Base-by-base conservation (phyloP, 2,329 filamentous ascomycete genomes). In the Parastagonospora nodorum region DNA sequence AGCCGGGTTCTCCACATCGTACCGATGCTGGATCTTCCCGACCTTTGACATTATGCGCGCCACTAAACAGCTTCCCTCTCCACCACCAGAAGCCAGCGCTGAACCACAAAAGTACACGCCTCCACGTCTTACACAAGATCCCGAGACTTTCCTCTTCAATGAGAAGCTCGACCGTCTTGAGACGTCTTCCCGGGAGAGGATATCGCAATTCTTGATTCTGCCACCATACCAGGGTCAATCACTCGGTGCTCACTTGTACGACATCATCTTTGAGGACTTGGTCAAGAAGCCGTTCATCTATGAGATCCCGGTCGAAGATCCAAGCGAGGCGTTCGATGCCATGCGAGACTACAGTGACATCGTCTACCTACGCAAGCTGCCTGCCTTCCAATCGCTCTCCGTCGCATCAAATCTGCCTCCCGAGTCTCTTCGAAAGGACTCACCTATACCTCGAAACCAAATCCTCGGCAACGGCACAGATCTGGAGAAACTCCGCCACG, bases 241-340 rank as follows among this genome's bases (percentile, higher is more conserved):
- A 12, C 86, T 93, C 42, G 94, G 93, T 31, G 83, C 86, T 9
- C 82, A 85, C 36, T 84, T 99, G 33, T 99, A 97, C 78, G 85
- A 86, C 52, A 81, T 86, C 42, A 90, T 97, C 60, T 93, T 91
- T 67, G 76, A 82, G 7, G 77, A 86, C 60, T 88, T 90, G 57
- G 80, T 88, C 50, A 79, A 84, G 30, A 83, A 88, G 49, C 73
- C 83, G 0, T 86, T 87, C 53, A 88, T 92, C 7, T 80, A 85
- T 47, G 93, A 97, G 69, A 83, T 99, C 64, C 95, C 92, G 0
- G 87, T 99, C 5, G 94, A 99, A 75, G 93, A 97, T 55, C 95
- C 94, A 0, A 97, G 90, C 66, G 89, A 93, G 68, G 85, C 83
- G 1, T 95, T 95, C 61, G 89, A 94, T 66, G 85, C 90, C 51